Evolutionary conservation across 2,329 filamentous ascomycete species (phyloP).

Genomic region (Alternaria dauci): DNA sequence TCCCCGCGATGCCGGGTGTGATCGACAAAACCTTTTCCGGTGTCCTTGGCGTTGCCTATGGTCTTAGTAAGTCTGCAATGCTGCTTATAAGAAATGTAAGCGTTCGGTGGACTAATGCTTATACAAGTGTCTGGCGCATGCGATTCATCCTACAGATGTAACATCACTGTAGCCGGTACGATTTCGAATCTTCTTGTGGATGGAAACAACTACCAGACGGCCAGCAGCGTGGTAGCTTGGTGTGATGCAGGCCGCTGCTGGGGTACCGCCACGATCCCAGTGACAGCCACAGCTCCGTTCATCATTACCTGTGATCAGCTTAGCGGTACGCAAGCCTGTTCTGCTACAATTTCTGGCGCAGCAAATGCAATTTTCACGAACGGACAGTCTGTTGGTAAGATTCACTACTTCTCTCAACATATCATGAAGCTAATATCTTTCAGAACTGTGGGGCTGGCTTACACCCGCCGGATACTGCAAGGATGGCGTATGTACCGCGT

Average conservation of each 20-base stretch:
- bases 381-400: not conserved
- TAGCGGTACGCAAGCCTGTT: not conserved
- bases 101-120: not conserved
- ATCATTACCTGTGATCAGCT: not conserved
- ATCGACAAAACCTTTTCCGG: not conserved
- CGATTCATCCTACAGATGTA: not conserved
- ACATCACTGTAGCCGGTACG: not conserved
- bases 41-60: not conserved
- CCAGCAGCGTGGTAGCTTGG: not conserved
- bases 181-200: not conserved
- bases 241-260: not conserved
- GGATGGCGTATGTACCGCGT: not conserved
- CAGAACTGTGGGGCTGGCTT: not conserved
- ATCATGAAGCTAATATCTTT: accelerated
- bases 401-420: accelerated
- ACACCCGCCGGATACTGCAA: not conserved
- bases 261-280: not conserved
- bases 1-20: not conserved
- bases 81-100: not conserved
- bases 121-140: not conserved
- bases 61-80: not conserved
- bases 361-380: not conserved
- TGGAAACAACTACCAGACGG: not conserved
- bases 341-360: not conserved
- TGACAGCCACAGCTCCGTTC: not conserved